Base-by-base conservation (phyloP, 2,329 filamentous ascomycete genomes). In the Sporothrix variecibatus region DNA sequence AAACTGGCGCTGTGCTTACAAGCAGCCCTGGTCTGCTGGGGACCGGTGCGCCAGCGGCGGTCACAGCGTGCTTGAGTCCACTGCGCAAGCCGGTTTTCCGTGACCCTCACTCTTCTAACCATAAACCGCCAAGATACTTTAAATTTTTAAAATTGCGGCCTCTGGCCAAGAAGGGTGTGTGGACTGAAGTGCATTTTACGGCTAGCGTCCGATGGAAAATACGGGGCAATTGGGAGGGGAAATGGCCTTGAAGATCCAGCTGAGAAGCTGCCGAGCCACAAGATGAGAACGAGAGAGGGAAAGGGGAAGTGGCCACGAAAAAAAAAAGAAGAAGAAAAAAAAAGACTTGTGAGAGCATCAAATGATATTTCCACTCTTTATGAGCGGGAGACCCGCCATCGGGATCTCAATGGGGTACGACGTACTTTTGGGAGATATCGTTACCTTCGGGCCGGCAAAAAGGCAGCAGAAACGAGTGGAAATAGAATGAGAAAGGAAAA, bases 61-160 rank as follows among this genome's bases (percentile, higher is more conserved):
- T 43, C 62, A 53, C 51, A 53, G 51, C 51, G 51, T 53, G 23
- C 15, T 49, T 12, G 43, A 43, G 60, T 15, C 34, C 62, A 65
- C 62, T 17, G 9, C 23, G 34, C 62, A 43, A 38, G 43, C 43
- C 65, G 43, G 26, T 40, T 67, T 67, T 28, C 40, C 64, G 64
- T 67, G 12, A 5, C n/a, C n/a, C 40, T 9, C n/a, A 6, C 60
- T 60, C 6, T 2, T 38, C 43, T 34, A 51, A 51, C 43, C 43
- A 51, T 68, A 68, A 51, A 34, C 1, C 64, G 65, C 65, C 43
- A 51, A 68, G 65, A 68, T 51, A 51, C 65, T 68, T 68, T 68
- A 51, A 51, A 67, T 17, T 20, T 49, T 68, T 68, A 51, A 68
- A n/a, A 68, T 68, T 68, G n/a, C 43, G 43, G 65, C 40, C 43